Evolutionary conservation across 2,329 filamentous ascomycete species (phyloP).

Genomic region (Neurospora sp.): DNA sequence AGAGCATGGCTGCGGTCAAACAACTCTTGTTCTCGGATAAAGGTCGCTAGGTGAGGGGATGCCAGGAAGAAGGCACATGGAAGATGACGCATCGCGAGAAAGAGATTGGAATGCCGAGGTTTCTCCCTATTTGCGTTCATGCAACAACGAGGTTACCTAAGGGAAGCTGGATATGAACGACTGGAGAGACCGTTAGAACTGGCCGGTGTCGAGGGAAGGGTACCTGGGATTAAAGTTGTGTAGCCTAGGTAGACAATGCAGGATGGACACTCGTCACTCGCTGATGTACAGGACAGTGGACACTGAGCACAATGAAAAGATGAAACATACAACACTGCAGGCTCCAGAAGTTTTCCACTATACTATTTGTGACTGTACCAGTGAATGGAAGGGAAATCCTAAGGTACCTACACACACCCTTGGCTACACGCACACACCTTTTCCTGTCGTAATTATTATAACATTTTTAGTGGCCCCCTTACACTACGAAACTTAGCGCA

Average conservation of each 20-base stretch:
- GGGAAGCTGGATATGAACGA: background rate
- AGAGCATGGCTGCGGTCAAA: background rate
- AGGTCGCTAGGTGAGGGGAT: background rate
- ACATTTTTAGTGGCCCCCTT: too few species aligned
- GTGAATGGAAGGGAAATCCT: background rate
- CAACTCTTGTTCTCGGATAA: background rate
- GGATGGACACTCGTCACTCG: background rate
- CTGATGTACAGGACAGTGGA: background rate
- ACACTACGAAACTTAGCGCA: too few species aligned
- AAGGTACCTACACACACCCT: too few species aligned
- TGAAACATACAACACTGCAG: background rate
- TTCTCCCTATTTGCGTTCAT: background rate
- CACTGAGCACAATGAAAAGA: background rate
- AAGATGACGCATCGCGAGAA: background rate
- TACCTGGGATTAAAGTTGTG: background rate
- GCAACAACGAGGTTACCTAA: background rate
- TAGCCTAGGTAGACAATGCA: background rate
- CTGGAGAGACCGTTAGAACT: accelerated
- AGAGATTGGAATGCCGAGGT: background rate
- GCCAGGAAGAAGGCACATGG: background rate
- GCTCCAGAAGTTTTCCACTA: background rate
- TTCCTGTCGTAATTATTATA: too few species aligned
- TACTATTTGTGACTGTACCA: background rate
- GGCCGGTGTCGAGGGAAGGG: background rate
- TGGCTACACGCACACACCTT: too few species aligned